Base-by-base conservation (phyloP, 306 rosid species). In the Senna siamea region DNA sequence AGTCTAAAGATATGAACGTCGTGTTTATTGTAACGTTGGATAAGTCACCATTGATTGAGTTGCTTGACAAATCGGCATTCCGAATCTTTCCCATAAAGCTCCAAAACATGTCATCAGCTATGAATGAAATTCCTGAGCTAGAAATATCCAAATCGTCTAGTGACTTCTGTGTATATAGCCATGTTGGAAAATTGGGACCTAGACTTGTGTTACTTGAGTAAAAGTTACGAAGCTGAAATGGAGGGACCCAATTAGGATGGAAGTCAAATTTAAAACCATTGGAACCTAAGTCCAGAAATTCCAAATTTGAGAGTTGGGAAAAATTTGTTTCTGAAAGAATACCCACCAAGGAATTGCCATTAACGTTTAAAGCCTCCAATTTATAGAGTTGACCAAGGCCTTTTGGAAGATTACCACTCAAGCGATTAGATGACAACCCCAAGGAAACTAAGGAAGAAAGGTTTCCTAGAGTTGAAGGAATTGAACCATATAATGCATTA, bases 391-490 rank as follows among this genome's bases (percentile, higher is more conserved):
- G 14, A 7, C 80, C 73, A 13, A 69, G 28, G 34, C 68, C 69
- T 50, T 14, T 11, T 44, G 82, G 54, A 64, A 78, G 76, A 64
- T 15, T 64, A 11, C 78, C 78, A n/a, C 5, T 65, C 55, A 73
- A 32, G 14, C 18, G 52, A 57, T 43, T 40, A 14, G 53, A 35
- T 17, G 70, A 38, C 41, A 79, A 0, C 5, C 10, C 7, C 7
- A 79, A 79, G 0, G n/a, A 12, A 23, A 38, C 26, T 28, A 79
- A 37, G 40, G 83, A 73, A 34, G 78, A 78, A 7, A 79, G 54
- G 26, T 82, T 82, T 55, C 85, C 83, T 2, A 85, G 37, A 0
- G 79, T 48, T 15, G 78, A 30, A 5, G 87, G 87, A 40, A 85
- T 69, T 2, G 70, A 7, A 65, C 83, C 85, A 10, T 32, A 32